phyloP scores from a whole-genome alignment of 108 stramenopile species.

The Cyclotella cryptica region DNA sequence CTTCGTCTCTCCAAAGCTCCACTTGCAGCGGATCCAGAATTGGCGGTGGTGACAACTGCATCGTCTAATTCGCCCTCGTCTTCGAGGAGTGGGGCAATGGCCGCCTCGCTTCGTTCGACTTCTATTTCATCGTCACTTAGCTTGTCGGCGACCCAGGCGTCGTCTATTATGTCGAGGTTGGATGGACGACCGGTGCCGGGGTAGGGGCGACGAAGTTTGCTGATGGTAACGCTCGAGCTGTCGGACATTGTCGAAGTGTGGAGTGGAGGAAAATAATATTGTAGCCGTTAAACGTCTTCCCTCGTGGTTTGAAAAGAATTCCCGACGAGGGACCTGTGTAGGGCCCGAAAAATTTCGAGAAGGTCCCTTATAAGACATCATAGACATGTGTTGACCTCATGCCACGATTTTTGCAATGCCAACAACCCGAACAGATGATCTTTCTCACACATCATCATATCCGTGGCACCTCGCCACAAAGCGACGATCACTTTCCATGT shows the following conservation, averaged over 20 bases:
- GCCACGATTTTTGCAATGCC: too few species aligned
- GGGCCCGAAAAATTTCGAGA: too few species aligned
- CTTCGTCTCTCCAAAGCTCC: conserved; percentile 72
- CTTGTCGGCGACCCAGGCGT: conserved; percentile 75
- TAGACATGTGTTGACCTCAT: too few species aligned
- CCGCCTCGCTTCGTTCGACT: conserved; percentile 61
- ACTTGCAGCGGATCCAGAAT: conserved; percentile 65
- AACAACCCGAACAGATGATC: too few species aligned
- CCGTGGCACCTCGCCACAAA: too few species aligned
- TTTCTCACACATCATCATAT: too few species aligned
- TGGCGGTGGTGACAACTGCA: conserved; percentile 80
- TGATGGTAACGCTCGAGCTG: conserved; percentile 73
- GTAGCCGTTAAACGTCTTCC: too few species aligned
- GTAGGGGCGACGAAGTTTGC: conserved; percentile 64
- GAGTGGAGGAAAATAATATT: too few species aligned
- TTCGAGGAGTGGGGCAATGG: conserved; percentile 70
- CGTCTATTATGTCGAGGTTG: conserved; percentile 78
- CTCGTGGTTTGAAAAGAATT: too few species aligned
- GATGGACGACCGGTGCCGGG: conserved; percentile 58
- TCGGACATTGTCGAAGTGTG: conserved; percentile 62
- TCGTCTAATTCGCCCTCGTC: conserved; percentile 85
- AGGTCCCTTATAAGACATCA: too few species aligned
- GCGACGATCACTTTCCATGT: neutral
- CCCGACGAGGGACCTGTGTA: too few species aligned
- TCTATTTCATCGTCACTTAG: conserved; percentile 85